Evolutionary conservation across 768 basidiomycete species (phyloP), one percentile per base, ranked within the genome.

Genomic region (Grammothele lineata): DNA sequence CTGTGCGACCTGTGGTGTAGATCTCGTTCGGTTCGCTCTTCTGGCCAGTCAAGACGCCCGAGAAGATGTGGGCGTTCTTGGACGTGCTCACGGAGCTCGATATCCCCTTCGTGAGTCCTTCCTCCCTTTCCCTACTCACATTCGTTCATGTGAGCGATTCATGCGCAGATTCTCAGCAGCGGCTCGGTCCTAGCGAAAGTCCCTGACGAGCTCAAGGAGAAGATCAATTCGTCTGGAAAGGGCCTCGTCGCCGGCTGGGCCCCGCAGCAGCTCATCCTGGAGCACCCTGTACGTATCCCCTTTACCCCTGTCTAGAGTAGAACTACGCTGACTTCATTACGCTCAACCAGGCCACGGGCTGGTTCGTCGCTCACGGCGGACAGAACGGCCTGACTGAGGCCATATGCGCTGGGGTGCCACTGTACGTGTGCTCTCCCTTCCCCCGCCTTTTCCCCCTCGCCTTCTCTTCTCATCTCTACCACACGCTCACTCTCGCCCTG

Each of bases 281-380:
- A 42, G 3, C 62, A 63, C 42, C 47, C 50, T 9, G 62, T 62
- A 35, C 10, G 54, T 42, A n/a, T n/a, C n/a, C n/a, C n/a, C n/a
- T n/a, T n/a, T n/a, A n/a, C n/a, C n/a, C n/a, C n/a, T n/a, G n/a
- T n/a, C n/a, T n/a, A n/a, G n/a, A n/a, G n/a, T n/a, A n/a, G n/a
- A n/a, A 41, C 27, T 12, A 32, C 24, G n/a, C 37, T 17, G n/a
- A n/a, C n/a, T 15, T 26, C 23, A 23, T 3, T 37, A 17, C n/a
- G n/a, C n/a, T 14, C n/a, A 9, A 15, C 5, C 25, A 63, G 60
- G 58, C 48, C 0, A 55, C 53, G 17, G 62, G 58, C 0, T 63
- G 62, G 58, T 55, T 63, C 39, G 32, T 63, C 11, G 58, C 60
- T 1, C 62, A 63, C 26, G 53, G 55, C 38, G 62, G 60, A 6